Evolutionary conservation across 768 basidiomycete species (phyloP).

Genomic region (Scleroderma citrinum): DNA sequence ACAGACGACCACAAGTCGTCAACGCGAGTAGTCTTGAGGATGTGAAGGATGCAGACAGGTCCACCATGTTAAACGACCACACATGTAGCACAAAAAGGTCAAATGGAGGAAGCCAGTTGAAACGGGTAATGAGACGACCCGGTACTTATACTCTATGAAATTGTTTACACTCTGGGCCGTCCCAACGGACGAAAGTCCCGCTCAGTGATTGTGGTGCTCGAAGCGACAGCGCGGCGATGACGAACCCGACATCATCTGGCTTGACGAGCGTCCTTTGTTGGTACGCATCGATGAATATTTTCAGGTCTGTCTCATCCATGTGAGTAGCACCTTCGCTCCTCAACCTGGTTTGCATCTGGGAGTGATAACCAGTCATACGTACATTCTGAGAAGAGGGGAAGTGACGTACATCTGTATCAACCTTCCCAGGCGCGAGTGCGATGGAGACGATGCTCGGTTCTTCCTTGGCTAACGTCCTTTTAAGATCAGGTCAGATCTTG

Average conservation of each 20-base stretch:
- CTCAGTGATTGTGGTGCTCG: constrained; percentile 54
- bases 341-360: constrained; percentile 65
- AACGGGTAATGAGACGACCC: neutral
- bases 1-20: neutral
- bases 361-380: neutral
- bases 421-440: constrained; percentile 82
- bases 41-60: too few relatives aligned
- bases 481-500: constrained; percentile 5
- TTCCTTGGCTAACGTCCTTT: constrained; percentile 78
- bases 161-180: constrained; percentile 58
- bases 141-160: constrained; percentile 32
- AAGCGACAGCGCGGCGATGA: constrained; percentile 74
- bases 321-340: constrained; percentile 43
- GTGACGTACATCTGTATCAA: constrained; percentile 67
- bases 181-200: constrained; percentile 81
- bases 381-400: neutral
- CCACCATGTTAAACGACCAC: too few relatives aligned
- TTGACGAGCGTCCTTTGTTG: constrained; percentile 65
- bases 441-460: constrained; percentile 71
- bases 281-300: constrained; percentile 52
- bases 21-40: too few relatives aligned
- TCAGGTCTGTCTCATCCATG: constrained; percentile 53
- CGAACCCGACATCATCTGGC: constrained; percentile 69
- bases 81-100: neutral
- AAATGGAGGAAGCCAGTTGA: neutral